phyloP scores from a whole-genome alignment of 805 yeast species.

The Starmerella roubikii region DNA sequence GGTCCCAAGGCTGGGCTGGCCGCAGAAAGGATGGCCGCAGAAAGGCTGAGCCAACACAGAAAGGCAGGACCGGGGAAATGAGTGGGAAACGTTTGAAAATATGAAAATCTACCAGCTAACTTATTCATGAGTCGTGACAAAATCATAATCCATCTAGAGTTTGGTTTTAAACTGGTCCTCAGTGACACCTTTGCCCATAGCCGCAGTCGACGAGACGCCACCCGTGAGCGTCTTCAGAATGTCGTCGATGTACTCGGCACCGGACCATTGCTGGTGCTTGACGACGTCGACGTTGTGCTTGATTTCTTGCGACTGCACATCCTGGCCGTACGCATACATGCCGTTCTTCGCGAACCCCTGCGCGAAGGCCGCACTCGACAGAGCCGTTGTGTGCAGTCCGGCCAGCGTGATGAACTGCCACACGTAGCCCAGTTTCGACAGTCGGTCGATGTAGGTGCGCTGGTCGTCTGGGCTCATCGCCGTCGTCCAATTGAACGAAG shows the following conservation, averaged over 20 bases:
- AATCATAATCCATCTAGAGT: slow-evolving; percentile 2
- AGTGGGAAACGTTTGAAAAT: too few species aligned
- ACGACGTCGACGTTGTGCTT: slow-evolving; percentile 85
- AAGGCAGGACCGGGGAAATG: too few species aligned
- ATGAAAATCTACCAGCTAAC: too few species aligned
- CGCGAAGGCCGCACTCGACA: slow-evolving; percentile 77
- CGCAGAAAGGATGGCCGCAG: too few species aligned
- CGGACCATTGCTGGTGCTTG: slow-evolving; percentile 98
- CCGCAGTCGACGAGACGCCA: slow-evolving; percentile 90
- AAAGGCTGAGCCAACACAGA: too few species aligned
- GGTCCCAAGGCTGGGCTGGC: too few species aligned
- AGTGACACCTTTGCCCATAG: slow-evolving; percentile 97
- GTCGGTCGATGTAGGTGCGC: slow-evolving; percentile 75
- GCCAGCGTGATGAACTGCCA: slow-evolving; percentile 98
- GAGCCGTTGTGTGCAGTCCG: slow-evolving; percentile 90
- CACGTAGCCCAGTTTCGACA: slow-evolving; percentile 78
- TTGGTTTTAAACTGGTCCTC: slow-evolving; percentile 63
- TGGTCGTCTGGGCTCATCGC: slow-evolving; percentile 84
- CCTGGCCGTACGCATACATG: slow-evolving; percentile 90
- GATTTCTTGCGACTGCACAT: slow-evolving; percentile 77
- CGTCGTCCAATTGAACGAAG: slow-evolving; percentile 94
- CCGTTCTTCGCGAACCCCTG: slow-evolving; percentile 66
- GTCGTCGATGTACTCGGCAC: slow-evolving; percentile 91
- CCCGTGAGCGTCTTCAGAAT: slow-evolving; percentile 82
- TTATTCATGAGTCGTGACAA: too few species aligned